phyloP scores from a whole-genome alignment of 495 filamentous ascomycete genomes.

The Hypoxylon rickii region DNA sequence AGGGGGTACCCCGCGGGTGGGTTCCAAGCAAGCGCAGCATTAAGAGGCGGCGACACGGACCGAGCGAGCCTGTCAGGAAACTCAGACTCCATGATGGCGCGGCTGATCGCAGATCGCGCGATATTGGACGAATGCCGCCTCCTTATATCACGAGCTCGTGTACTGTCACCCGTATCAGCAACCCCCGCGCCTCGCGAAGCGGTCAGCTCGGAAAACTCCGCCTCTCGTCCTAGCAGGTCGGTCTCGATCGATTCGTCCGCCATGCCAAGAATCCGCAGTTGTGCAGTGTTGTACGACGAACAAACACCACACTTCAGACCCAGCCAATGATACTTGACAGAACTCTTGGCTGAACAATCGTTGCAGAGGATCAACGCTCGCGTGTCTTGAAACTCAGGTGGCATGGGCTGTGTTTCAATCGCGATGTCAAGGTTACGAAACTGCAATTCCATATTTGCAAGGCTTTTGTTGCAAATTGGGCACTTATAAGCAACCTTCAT shows the following conservation, averaged over 20 bases:
- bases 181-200: slow-evolving; percentile 8
- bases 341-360: slow-evolving; percentile 86
- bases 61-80: slow-evolving; percentile 41
- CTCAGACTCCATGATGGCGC: slow-evolving; percentile 38
- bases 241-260: slow-evolving; percentile 40
- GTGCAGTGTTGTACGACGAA: slow-evolving; percentile 81
- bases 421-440: slow-evolving; percentile 86
- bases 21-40: slow-evolving; percentile 23
- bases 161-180: slow-evolving; percentile 13
- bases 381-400: slow-evolving; percentile 75
- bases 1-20: slow-evolving; percentile 20
- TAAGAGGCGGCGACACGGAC: slow-evolving; percentile 44
- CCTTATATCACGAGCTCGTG: slow-evolving; percentile 27
- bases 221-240: slow-evolving; percentile 31
- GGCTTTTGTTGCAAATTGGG: slow-evolving; percentile 90
- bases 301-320: slow-evolving; percentile 88
- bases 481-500: slow-evolving; percentile 90
- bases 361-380: slow-evolving; percentile 87
- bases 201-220: slow-evolving; percentile 31
- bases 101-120: slow-evolving; percentile 26
- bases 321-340: slow-evolving; percentile 90
- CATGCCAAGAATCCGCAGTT: slow-evolving; percentile 60
- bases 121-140: slow-evolving; percentile 44
- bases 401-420: slow-evolving; percentile 92
- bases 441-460: slow-evolving; percentile 94